phyloP scores from a whole-genome alignment of 129 eudicot species.

The Chrysanthemum makinoi region DNA sequence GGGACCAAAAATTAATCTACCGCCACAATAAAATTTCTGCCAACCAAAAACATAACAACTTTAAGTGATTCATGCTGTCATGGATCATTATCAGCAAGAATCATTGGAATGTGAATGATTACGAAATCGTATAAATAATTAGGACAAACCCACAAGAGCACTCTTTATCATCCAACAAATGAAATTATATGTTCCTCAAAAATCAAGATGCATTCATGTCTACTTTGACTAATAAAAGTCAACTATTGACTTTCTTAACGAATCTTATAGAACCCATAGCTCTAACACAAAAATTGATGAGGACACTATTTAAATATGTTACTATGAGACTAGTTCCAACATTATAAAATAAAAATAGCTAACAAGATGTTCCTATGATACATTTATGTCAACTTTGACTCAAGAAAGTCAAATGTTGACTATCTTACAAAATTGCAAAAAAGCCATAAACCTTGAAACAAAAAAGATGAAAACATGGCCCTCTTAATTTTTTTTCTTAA shows the following conservation, averaged over 20 bases:
- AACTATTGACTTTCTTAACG: conserved; percentile 14
- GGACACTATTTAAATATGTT: not conserved
- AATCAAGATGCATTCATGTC: conserved; percentile 12
- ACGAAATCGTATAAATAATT: not conserved
- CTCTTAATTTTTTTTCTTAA: too few relatives aligned
- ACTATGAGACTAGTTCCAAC: not conserved
- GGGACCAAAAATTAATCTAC: conserved; percentile 91
- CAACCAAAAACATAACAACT: conserved; percentile 7
- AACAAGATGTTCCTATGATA: not conserved
- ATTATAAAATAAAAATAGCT: not conserved
- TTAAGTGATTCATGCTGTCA: not conserved
- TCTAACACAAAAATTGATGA: not conserved
- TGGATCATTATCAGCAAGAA: not conserved
- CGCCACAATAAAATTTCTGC: conserved; percentile 83
- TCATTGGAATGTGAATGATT: not conserved
- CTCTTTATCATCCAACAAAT: conserved; percentile 10
- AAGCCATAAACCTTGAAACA: not conserved
- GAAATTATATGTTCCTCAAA: conserved; percentile 16
- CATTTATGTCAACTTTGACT: not conserved
- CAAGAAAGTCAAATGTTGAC: conserved; percentile 9
- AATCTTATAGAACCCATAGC: not conserved
- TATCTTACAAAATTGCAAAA: not conserved
- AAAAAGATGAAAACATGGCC: not conserved
- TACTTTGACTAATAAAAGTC: conserved; percentile 16
- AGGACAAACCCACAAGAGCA: conserved; percentile 6